Base-by-base conservation (phyloP, 306 rosid genomes). In the Medicago lupulina region DNA sequence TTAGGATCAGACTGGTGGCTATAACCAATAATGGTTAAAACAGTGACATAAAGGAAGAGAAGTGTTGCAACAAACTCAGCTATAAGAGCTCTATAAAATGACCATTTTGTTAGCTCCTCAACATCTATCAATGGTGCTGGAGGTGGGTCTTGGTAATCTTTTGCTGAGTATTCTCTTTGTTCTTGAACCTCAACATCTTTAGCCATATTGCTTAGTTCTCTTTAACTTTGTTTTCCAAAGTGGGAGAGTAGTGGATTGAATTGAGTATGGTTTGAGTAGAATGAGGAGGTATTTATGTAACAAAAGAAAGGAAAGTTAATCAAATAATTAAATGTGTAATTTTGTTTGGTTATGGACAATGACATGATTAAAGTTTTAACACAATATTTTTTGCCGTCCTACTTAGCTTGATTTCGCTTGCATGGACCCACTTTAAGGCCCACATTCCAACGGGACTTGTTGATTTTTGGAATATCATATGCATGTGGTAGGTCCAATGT, bases 61-160 rank as follows among this genome's bases (percentile, higher is more conserved):
- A 94, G 92, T 0, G 98, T 94, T 8, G 98, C 98, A 17, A 94
- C 81, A 85, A 94, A 94, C 83, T 94, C 97, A 0, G 97, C 98
- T 14, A 94, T 94, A 11, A 87, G 3, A 36, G 98, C 97, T 79
- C 98, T 83, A 76, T 90, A 88, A 14, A 94, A 86, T 0, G 97
- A 89, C 98, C 98, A 94, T 76, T 88, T 58, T 11, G 84, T 84
- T 14, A 94, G 85, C 83, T 94, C 98, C 16, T 87, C 91, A 0
- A 71, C 43, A 63, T 94, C 98, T 16, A 91, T n/a, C 60, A 94
- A 70, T 8, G 98, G 89, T 3, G 97, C 83, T 2, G 98, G 98
- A 6, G 98, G 98, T 0, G 98, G 98, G 15, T 94, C 98, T 6
- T 85, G 85, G 84, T 94, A 94, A 87, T 94, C 98, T 51, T 90